These are phyloP conservation scores for Carnegiea gigantea DNA, from an alignment of 179 eudicot genomes.

Conservation along the genomic window DNA sequence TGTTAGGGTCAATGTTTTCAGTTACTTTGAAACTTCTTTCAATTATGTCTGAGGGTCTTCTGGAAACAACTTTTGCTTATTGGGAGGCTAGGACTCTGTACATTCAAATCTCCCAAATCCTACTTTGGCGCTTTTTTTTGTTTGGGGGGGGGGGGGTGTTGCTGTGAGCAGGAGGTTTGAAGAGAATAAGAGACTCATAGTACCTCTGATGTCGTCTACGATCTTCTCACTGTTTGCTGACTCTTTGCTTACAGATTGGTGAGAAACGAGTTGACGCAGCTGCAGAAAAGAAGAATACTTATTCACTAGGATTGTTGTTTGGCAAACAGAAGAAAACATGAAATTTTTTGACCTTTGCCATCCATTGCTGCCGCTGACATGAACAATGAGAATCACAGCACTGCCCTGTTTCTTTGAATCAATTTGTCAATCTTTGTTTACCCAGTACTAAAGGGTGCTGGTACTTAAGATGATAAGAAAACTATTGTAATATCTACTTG, in stretches of 20 bases:
- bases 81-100: too few species aligned
- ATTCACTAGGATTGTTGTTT: slow-evolving; percentile 65
- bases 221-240: too few species aligned
- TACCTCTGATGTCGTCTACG: not conserved
- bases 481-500: too few species aligned
- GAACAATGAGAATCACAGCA: not conserved
- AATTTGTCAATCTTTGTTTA: not conserved
- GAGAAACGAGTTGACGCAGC: slow-evolving; percentile 74
- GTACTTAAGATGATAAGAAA: not conserved
- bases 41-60: too few species aligned
- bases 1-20: too few species aligned
- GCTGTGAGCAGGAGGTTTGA: too few species aligned
- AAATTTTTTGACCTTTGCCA: not conserved
- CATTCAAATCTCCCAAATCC: not conserved
- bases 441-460: not conserved
- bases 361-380: not conserved
- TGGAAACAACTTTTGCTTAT: not conserved
- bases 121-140: not conserved
- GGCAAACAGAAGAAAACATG: slow-evolving; percentile 44
- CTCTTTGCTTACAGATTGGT: slow-evolving; percentile 50
- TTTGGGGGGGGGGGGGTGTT: too few species aligned
- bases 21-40: too few species aligned
- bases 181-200: not conserved
- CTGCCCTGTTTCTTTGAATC: not conserved
- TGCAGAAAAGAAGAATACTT: slow-evolving; percentile 60